phyloP scores from a whole-genome alignment of 2,329 filamentous ascomycete species.

The Helotiales sp. region DNA sequence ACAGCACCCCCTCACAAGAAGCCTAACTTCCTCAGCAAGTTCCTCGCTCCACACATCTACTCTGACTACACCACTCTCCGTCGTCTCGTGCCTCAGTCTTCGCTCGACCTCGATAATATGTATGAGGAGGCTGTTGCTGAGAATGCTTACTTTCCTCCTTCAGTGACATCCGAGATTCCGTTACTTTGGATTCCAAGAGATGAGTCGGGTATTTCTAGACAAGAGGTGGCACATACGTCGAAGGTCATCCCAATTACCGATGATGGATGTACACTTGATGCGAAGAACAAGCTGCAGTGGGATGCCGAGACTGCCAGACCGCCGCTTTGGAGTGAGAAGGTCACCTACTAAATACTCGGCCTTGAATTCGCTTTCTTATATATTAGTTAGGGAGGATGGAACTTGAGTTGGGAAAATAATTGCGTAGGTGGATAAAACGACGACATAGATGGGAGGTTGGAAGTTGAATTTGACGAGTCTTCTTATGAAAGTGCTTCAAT shows the following conservation, averaged over 20 bases:
- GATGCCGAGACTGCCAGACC: constrained; percentile 54
- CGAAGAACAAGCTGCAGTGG: constrained; percentile 67
- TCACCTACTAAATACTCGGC: constrained; percentile 30
- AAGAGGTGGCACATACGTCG: constrained; percentile 73
- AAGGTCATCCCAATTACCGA: constrained; percentile 79
- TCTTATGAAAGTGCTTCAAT: too few relatives aligned
- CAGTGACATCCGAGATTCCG: constrained; percentile 61
- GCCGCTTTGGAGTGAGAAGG: constrained; percentile 59
- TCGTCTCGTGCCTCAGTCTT: constrained; percentile 62
- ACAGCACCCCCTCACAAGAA: constrained; percentile 47
- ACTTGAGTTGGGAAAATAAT: too few relatives aligned
- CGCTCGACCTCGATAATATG: constrained; percentile 45
- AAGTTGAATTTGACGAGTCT: too few relatives aligned
- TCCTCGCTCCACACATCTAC: constrained; percentile 77
- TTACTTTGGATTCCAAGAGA: constrained; percentile 87
- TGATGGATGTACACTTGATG: constrained; percentile 68
- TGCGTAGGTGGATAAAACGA: too few relatives aligned
- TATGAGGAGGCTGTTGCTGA: constrained; percentile 63
- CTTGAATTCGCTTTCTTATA: too few relatives aligned
- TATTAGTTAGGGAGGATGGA: too few relatives aligned
- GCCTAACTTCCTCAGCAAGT: constrained; percentile 62
- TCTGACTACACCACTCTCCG: constrained; percentile 71
- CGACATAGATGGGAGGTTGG: too few relatives aligned
- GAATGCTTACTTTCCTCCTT: constrained; percentile 74
- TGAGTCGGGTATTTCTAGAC: constrained; percentile 68